A percentile compares a stretch with the other conserved stretches of the same genome.
phyloP scores from a whole-genome alignment of 805 yeast genomes.

The Candida odintsovae region DNA sequence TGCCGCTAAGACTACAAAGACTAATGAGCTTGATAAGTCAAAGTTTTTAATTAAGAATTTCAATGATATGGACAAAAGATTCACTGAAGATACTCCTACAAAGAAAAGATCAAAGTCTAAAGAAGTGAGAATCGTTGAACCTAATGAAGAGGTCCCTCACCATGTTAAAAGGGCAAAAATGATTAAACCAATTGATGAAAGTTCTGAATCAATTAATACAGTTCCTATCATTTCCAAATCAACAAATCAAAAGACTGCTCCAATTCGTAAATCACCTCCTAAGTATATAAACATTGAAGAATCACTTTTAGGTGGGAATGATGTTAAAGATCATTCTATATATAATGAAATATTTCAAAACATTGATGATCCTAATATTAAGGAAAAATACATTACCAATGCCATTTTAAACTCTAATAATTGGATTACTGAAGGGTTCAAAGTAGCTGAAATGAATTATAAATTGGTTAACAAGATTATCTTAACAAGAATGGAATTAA shows the following conservation, averaged over 20 bases:
- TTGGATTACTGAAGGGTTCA: slow-evolving; percentile 35
- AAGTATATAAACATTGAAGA: neutral
- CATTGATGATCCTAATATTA: slow-evolving; percentile 16
- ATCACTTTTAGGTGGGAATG: neutral
- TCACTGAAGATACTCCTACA: slow-evolving; percentile 8
- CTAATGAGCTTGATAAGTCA: slow-evolving; percentile 10
- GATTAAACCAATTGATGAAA: slow-evolving; percentile 2
- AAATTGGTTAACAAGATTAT: slow-evolving; percentile 30
- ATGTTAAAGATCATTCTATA: neutral
- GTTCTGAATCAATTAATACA: slow-evolving; percentile 1
- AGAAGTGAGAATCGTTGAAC: neutral
- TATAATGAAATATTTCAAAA: slow-evolving; percentile 14
- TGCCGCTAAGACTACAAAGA: slow-evolving; percentile 6
- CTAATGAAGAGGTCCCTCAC: neutral
- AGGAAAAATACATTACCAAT: slow-evolving; percentile 23
- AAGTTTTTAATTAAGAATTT: slow-evolving; percentile 16
- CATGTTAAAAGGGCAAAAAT: neutral
- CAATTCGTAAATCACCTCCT: neutral
- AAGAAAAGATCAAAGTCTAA: slow-evolving; percentile 7
- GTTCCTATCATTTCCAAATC: neutral
- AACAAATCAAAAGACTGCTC: neutral
- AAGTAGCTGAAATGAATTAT: slow-evolving; percentile 28
- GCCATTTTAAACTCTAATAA: slow-evolving; percentile 22
- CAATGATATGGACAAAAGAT: neutral
- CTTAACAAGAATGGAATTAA: slow-evolving; percentile 33